Conservation (phyloP, 2,329 filamentous ascomycete species). For the Alternaria conjuncta region DNA sequence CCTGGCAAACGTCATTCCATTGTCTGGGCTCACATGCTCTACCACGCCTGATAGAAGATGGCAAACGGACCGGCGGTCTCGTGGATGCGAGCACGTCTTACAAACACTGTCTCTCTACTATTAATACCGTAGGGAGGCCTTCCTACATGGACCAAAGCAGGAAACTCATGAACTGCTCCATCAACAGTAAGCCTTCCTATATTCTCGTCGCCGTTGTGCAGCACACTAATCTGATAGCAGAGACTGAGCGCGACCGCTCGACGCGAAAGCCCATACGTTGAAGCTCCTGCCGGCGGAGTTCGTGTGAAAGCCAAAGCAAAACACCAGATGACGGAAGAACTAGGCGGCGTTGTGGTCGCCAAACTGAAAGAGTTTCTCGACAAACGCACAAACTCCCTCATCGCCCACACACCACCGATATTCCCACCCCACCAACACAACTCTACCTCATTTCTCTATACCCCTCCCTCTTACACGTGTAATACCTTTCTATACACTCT, state of each 20-base stretch:
- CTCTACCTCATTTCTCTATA: not conserved
- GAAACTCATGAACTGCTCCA: not conserved
- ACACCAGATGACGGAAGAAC: not conserved
- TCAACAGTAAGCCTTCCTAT: not conserved
- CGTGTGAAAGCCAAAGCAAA: not conserved
- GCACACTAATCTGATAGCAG: not conserved
- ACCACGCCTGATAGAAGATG: not conserved
- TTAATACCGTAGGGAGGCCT: rapidly evolving
- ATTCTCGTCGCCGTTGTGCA: not conserved
- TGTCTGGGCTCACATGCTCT: not conserved
- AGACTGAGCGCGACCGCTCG: no score
- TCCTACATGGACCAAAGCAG: not conserved
- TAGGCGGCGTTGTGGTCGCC: not conserved
- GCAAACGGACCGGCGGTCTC: not conserved
- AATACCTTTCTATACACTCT: not conserved
- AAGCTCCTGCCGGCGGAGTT: not conserved
- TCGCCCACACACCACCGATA: not conserved
- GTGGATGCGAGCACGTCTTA: not conserved
- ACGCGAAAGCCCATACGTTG: not conserved
- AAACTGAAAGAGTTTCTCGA: not conserved
- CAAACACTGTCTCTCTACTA: not conserved
- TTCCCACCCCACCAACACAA: not conserved
- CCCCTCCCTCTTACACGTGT: not conserved
- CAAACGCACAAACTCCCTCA: not conserved
- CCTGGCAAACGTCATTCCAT: not conserved